Base-by-base conservation (phyloP, 163 green algal species). In the Scenedesmus sp. region DNA sequence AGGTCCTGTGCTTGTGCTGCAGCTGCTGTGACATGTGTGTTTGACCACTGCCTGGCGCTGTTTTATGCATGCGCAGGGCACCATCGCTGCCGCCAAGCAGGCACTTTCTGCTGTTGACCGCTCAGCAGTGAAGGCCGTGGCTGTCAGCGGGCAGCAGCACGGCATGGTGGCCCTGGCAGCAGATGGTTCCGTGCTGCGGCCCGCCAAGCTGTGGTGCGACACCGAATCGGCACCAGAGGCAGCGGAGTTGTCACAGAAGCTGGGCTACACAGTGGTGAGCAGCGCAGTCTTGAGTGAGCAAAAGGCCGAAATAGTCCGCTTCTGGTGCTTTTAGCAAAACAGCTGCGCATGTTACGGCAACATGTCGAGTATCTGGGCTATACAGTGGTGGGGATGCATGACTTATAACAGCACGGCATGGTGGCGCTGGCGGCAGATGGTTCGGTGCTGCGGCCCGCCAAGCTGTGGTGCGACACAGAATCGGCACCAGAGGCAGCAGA, bases 71-170 rank as follows among this genome's bases (percentile, higher is more conserved):
- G 67, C 9, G 7, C 77, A 84, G 52, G 95, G 90, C 0, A 82
- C 94, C 0, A 62, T 84, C 0, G 23, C 93, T 26, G 92, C 93
- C 0, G 92, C 95, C 3, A 56, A 57, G 0, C 67, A 94, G 55
- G 95, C 95, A 12, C 86, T 98, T 20, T n/a, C 89, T 0, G 67
- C 54, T 0, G 70, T 94, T 12, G 92, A 95, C 60, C 9, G 12
- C 0, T 90, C 57, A 9, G 20, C 83, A 0, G 93, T 99, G 0
- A 79, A 55, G 15, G 97, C 60, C 0, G 89, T 99, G 0, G 95
- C 88, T 23, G 97, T 99, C 46, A 97, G 94, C 60, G 98, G 98
- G 3, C 98, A 99, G 95, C 98, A 99, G 94, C 98, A 99, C 89
- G 98, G 98, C 0, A 89, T 99, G 81, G 97, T 99, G 46, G 94